phyloP scores from a whole-genome alignment of 768 basidiomycete species.

The Pleurotus citrinopileatus region DNA sequence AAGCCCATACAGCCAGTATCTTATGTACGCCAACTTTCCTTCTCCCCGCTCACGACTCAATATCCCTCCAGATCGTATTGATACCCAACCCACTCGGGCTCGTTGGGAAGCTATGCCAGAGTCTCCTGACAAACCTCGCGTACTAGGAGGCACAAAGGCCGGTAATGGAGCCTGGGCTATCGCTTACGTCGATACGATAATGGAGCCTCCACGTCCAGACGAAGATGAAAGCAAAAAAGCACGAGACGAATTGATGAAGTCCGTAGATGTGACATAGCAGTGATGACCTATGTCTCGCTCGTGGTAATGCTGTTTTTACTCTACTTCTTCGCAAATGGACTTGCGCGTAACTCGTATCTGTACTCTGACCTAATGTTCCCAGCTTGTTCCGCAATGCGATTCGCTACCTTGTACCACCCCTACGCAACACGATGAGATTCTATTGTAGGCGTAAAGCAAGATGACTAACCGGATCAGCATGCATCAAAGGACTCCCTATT shows the following conservation, averaged over 20 bases:
- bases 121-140: constrained; percentile 32
- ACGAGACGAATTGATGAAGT: constrained; percentile 1
- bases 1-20: constrained; percentile 75
- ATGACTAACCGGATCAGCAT: no score
- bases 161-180: constrained; percentile 82
- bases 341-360: no score
- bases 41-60: constrained; percentile 4
- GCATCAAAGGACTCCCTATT: no score
- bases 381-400: no score
- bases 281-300: no score
- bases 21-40: constrained; percentile 52
- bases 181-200: constrained; percentile 69
- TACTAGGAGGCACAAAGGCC: constrained; percentile 70
- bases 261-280: background rate
- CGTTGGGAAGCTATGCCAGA: constrained; percentile 61
- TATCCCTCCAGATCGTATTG: constrained; percentile 55
- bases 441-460: no score
- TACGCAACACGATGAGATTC: no score
- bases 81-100: constrained; percentile 71
- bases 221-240: constrained; percentile 10
- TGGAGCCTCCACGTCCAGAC: constrained; percentile 27
- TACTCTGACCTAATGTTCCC: no score
- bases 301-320: no score
- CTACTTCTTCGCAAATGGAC: no score
- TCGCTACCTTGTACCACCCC: no score